A percentile compares a stretch with the other conserved stretches of the same genome.
Conservation (phyloP, 768 basidiomycete genomes). For the Suillus plorans region DNA sequence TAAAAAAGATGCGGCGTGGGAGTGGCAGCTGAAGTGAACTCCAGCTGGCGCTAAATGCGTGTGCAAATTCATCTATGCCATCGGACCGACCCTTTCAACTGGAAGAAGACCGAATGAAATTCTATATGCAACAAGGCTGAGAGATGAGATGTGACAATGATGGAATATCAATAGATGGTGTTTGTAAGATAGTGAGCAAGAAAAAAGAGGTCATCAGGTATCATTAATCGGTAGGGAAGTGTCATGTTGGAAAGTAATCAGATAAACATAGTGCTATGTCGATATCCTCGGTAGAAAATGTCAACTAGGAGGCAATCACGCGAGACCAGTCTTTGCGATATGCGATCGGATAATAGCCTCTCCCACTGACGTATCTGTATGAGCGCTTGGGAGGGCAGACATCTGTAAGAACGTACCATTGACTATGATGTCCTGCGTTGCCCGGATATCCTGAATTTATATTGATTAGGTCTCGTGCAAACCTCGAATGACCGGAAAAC, state of each 20-base stretch:
- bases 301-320: slow-evolving; percentile 13
- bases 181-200: slow-evolving; percentile 1
- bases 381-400: slow-evolving; percentile 5
- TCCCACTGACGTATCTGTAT: slow-evolving; percentile 42
- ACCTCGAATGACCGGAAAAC: slow-evolving; percentile 15
- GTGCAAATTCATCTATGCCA: slow-evolving; percentile 4
- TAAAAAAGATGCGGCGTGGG: background rate
- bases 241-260: slow-evolving; percentile 6
- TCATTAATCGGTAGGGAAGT: background rate
- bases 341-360: slow-evolving; percentile 69
- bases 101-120: background rate
- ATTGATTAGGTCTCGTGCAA: slow-evolving; percentile 1
- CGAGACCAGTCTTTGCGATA: slow-evolving; percentile 51
- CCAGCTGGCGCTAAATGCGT: slow-evolving; percentile 3
- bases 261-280: slow-evolving; percentile 3
- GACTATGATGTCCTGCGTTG: slow-evolving; percentile 64
- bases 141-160: background rate
- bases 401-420: slow-evolving; percentile 43
- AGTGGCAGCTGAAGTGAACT: background rate
- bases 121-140: slow-evolving; percentile 2
- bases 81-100: background rate
- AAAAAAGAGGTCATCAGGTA: slow-evolving; percentile 2
- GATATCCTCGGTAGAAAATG: background rate
- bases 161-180: slow-evolving; percentile 3
- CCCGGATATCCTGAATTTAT: slow-evolving; percentile 54